Evolutionary conservation across 805 yeast genomes (phyloP).

Genomic region (Teunomyces cretensis): DNA sequence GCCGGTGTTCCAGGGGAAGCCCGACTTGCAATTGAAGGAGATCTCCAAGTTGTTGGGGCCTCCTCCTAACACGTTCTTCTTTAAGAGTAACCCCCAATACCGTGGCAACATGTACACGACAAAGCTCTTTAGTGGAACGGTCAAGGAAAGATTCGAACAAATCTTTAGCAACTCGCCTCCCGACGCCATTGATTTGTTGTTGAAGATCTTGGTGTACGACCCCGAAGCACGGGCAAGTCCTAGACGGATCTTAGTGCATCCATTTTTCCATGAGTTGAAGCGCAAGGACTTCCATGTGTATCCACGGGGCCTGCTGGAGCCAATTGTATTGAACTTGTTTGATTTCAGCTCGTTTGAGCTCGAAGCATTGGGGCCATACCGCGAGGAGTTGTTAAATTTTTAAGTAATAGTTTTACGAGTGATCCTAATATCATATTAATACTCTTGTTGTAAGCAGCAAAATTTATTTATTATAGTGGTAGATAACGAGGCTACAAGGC

Average conservation of each 20-base stretch:
- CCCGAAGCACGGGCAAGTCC: slow-evolving; percentile 84
- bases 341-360: slow-evolving; percentile 72
- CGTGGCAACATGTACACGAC: slow-evolving; percentile 72
- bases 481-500: slow-evolving; percentile 50
- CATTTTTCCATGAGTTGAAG: slow-evolving; percentile 85
- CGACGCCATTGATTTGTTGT: slow-evolving; percentile 81
- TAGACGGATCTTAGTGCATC: slow-evolving; percentile 78
- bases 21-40: slow-evolving; percentile 83
- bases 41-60: slow-evolving; percentile 90
- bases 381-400: slow-evolving; percentile 26
- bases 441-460: too few species aligned
- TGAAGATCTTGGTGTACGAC: slow-evolving; percentile 82
- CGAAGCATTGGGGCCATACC: slow-evolving; percentile 44
- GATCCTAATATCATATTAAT: background rate
- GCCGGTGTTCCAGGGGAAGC: slow-evolving; percentile 95
- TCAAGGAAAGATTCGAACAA: slow-evolving; percentile 48
- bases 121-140: slow-evolving; percentile 56
- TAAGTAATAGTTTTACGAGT: background rate
- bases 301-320: slow-evolving; percentile 52
- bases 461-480: background rate
- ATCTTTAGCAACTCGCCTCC: slow-evolving; percentile 69
- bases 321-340: slow-evolving; percentile 50
- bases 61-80: slow-evolving; percentile 68
- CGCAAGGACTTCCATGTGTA: slow-evolving; percentile 48
- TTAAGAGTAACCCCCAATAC: slow-evolving; percentile 71